Evolutionary conservation across 768 basidiomycete genomes (phyloP), one percentile per base, ranked within the genome.

Genomic region (Coprinopsis strossmayeri): DNA sequence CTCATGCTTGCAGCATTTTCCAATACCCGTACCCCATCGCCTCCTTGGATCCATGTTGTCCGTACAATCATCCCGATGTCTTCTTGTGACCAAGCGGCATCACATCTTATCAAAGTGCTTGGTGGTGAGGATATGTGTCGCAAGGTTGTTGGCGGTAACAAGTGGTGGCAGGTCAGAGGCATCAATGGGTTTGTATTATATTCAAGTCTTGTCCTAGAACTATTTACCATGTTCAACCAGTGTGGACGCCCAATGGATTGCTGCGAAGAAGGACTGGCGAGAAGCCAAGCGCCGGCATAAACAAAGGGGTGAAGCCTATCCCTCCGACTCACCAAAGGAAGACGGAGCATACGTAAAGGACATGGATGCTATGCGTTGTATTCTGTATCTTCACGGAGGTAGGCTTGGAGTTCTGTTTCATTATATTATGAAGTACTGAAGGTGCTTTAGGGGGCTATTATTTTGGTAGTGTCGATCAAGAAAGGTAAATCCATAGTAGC

Each of bases 101-200:
- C 64, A 1, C 65, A 81, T 54, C 73, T 97, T 40, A 82, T 93
- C 49, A 69, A 79, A 52, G 90, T 81, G 2, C 71, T 96, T 5
- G 92, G 93, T 1, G 93, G 94, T n/a, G 84, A 87, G 57, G 78
- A 86, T 34, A 72, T 78, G 12, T 79, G 76, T 41, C 77, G 79
- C 53, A 74, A 74, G 34, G 61, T 91, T 25, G 82, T 92, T 2
- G 95, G 95, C 10, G 95, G 95, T 1, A 79, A 81, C 3, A 93
- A 94, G 61, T 98, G 95, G 93, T 98, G 95, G 95, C 94, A 96
- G 65, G 91, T 94, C 27, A 82, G 94, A 34, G 84, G 87, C 17
- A 61, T 91, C 39, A 68, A 78, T 45, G 93, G 92, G 92, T 81
- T 57, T 57, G 64, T 61, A 61, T 32, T 48, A 5, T 21, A 28